A percentile compares a stretch with the other conserved stretches of the same genome.
Conservation (phyloP, 768 basidiomycete species). For the Collybiopsis luxurians region DNA sequence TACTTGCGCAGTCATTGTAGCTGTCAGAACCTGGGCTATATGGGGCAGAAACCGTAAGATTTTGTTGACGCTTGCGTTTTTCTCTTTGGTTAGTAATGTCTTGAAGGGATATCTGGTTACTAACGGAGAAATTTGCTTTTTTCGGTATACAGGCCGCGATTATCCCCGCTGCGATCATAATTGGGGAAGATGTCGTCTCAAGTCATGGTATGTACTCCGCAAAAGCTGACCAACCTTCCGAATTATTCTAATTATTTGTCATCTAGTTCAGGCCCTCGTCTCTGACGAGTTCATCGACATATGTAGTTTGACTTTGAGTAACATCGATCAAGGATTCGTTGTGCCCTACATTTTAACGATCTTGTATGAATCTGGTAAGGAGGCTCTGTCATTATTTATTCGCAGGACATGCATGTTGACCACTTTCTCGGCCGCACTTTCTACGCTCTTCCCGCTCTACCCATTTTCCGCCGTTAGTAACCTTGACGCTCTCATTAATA, state of each 20-base stretch:
- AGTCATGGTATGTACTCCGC: constrained; percentile 4
- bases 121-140: neutral
- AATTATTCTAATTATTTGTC: neutral
- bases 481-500: constrained; percentile 14
- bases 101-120: neutral
- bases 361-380: constrained; percentile 16
- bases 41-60: constrained; percentile 20
- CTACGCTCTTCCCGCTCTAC: neutral
- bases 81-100: constrained; percentile 11
- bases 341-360: constrained; percentile 16
- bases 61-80: constrained; percentile 8
- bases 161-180: constrained; percentile 13
- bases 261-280: constrained; percentile 1
- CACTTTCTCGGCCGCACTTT: no score
- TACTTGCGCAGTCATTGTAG: constrained; percentile 19
- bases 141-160: constrained; percentile 7
- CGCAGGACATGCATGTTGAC: no score
- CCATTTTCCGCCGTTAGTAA: constrained; percentile 6
- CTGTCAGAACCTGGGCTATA: constrained; percentile 24
- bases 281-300: neutral
- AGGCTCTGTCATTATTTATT: neutral
- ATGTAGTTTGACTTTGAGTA: constrained; percentile 12
- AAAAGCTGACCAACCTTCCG: neutral
- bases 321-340: constrained; percentile 10
- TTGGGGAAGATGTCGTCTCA: constrained; percentile 10